Base-by-base conservation (phyloP, 164 flowering plant species). In the Tinospora cordifolia region DNA sequence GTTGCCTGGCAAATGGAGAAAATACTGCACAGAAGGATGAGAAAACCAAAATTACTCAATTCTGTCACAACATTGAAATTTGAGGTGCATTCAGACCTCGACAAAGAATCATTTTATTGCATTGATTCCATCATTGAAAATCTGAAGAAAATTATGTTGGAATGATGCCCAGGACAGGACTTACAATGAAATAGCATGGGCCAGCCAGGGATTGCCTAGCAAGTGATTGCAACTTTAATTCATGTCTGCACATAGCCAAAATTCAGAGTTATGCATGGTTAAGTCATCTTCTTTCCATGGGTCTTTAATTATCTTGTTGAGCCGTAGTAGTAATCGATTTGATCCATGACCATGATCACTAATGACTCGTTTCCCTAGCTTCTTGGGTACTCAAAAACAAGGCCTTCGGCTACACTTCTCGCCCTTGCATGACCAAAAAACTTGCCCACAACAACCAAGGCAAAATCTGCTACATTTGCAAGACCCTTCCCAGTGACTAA, bases 381-480 rank as follows among this genome's bases (percentile, higher is more conserved):
- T 75, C 77, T 82, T 24, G 94, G 84, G 69, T 89, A 91, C 76
- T 89, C 88, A 41, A 84, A 84, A 75, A 92, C 97, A 64, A 92
- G 89, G 73, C 91, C 95, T 80, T 89, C 96, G 13, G 99, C 97
- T 5, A 94, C 97, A 80, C 97, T 87, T 83, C 97, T 88, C 49
- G 97, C 95, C 71, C 97, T 87, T 59, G 84, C 82, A 76, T 88
- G 81, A 69, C 95, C 97, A 70, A 86, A 88, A 57, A 92, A 81
- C 78, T 94, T 94, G 78, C 86, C 76, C 41, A 92, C 91, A 68
- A 94, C 87, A 70, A 90, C 87, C 82, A 94, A 71, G 6, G 90
- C 80, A 81, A 92, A 87, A 76, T 90, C 87, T 22, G 83, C 70
- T 26, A 81, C 85, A 13, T 85, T 84, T 34, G 89, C 76, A 47